Base-by-base conservation (phyloP, 78 protist genomes). In the Speleostelium caveatum region DNA sequence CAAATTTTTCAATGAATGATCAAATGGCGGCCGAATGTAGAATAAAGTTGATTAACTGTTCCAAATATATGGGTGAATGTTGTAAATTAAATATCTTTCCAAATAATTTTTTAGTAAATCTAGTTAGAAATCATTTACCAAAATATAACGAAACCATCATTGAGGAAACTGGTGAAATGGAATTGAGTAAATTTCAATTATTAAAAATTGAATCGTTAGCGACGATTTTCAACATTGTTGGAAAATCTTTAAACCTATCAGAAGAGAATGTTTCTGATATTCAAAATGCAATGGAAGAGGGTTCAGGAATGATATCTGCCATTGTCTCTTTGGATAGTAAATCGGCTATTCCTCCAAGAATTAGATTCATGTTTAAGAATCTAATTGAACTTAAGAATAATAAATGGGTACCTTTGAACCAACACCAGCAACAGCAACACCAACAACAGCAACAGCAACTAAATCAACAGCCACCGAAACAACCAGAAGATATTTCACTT, bases 321-420 rank as follows among this genome's bases (percentile, higher is more conserved):
- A 72, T 3, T 32, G 21, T 3, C 58, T 78, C 35, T 30, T 69
- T 26, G 87, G 66, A n/a, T 21, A 78, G 66, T 24, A 65, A 59
- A 69, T 33, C 35, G 16, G 12, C 42, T 0, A n/a, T 80, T 19
- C 89, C 76, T 28, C 89, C 89, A 39, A 65, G 74, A 33, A 39
- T 72, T 7, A 65, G 89, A 80, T 80, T 66, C 59, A 80, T 80
- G 89, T 26, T 80, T 21, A 80, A 80, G 69, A 80, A 80, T 41
- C 65, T 80, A 7, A 66, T 80, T 21, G 89, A 80, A 72, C 33
- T 80, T 5, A 76, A 76, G 28, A 76, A 76, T 14, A 76, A 76
- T 30, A 32, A 58, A 17, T 76, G 86, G 86, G 42, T 62, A 10
- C 38, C 36, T 3, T n/a, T n/a, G n/a, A n/a, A n/a, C n/a, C n/a